Base-by-base conservation (phyloP, 1,284 basidiomycete species). In the Filobasidium uniguttulatum region DNA sequence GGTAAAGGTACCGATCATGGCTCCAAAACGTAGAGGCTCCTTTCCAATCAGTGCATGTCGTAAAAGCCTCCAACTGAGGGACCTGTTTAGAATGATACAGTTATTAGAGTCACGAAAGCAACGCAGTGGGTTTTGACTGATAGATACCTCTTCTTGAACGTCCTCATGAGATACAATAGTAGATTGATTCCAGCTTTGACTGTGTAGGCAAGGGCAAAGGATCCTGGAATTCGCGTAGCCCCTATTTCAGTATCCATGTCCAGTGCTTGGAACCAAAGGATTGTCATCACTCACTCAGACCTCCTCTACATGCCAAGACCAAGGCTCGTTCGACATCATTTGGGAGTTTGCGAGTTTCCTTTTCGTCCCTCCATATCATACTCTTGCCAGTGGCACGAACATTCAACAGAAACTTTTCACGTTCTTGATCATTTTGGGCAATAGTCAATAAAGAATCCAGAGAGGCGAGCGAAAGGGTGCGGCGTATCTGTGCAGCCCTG, bases 1-100 rank as follows among this genome's bases (percentile, higher is more conserved):
- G 6, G 83, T 83, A 59, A 88, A 89, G 0, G 82, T 79, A 80
- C 85, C 86, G 28, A 93, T 72, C 85, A 89, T 90, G 0, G 80
- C 78, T 6, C 81, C 84, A 55, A 90, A 89, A 26, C 88, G 75
- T 60, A 82, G 75, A 0, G 84, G 81, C 60, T 90, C 87, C 40
- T 71, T 58, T 0, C 86, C 87, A 57, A 91, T 82, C 33, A 91
- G 70, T 0, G 86, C 86, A 66, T 77, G 80, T 1, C 80, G 76
- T 40, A 91, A 73, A 23, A 85, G 62, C 3, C 75, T 30, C 65
- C 12, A 83, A 66, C 7, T 80, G 76, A 49, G 72, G 61, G 55
- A 72, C 62, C 68, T 77, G 48, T 31, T 36, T 26, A 31, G 20
- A 34, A 33, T 35, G 17, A n/a, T n/a, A n/a, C n/a, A n/a, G n/a